Conservation (phyloP, 2,329 filamentous ascomycete species). For the Mycocentrospora acerina region DNA sequence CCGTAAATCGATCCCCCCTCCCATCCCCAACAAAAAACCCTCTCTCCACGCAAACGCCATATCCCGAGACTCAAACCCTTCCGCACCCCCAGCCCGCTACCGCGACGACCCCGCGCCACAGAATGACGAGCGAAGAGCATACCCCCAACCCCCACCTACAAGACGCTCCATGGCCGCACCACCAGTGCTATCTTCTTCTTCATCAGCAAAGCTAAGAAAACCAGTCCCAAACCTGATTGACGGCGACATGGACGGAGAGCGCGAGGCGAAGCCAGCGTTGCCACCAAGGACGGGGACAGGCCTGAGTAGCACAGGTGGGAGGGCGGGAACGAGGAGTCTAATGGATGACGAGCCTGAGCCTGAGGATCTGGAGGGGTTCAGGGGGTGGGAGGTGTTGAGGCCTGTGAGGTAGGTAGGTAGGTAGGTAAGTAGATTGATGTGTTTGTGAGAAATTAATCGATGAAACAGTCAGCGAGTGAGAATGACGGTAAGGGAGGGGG, state of each 20-base stretch:
- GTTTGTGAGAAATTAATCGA: too few relatives aligned
- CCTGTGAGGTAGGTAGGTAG: constrained; percentile 27
- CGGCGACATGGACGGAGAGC: constrained; percentile 10
- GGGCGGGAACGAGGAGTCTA: constrained; percentile 25
- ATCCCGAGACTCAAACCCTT: constrained; percentile 4
- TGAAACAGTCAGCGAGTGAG: too few relatives aligned
- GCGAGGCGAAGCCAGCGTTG: constrained; percentile 23
- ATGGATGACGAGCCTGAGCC: constrained; percentile 39
- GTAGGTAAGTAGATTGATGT: too few relatives aligned
- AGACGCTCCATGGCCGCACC: constrained; percentile 31
- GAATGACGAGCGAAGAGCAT: not conserved
- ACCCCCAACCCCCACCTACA: constrained; percentile 18
- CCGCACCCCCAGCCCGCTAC: constrained; percentile 21
- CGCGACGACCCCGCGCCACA: constrained; percentile 20
- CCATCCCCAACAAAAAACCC: constrained; percentile 38
- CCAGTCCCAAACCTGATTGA: constrained; percentile 24
- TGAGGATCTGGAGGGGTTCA: constrained; percentile 36
- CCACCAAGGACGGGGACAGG: constrained; percentile 37
- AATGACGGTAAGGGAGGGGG: too few relatives aligned
- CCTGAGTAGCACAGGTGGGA: constrained; percentile 15
- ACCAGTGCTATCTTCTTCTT: not conserved
- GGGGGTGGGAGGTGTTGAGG: constrained; percentile 43
- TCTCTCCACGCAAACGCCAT: constrained; percentile 22
- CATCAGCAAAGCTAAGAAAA: constrained; percentile 8
- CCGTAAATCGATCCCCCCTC: constrained; percentile 37